These are phyloP conservation scores for Monilinia aucupariae DNA, from an alignment of 2,329 filamentous ascomycete species.

Conservation along the genomic window DNA sequence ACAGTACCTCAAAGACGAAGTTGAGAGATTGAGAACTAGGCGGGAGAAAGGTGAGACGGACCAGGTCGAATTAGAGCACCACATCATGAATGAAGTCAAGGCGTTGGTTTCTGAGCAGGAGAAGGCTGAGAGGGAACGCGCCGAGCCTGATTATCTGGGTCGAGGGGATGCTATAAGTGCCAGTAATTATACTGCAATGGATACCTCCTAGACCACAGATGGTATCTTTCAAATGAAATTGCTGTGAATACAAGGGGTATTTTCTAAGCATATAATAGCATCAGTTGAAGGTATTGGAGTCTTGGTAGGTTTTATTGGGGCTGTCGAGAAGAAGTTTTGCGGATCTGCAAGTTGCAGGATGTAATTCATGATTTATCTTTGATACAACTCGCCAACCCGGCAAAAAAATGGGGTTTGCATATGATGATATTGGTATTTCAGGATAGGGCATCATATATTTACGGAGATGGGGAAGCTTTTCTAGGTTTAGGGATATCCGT, in stretches of 20 bases:
- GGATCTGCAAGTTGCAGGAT: not conserved
- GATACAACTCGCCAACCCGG: not conserved
- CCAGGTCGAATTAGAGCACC: not conserved
- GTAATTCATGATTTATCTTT: not conserved
- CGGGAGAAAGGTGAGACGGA: not conserved
- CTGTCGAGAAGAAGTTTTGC: not conserved
- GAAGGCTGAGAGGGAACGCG: not conserved
- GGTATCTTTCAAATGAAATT: not conserved
- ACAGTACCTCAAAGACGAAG: not conserved
- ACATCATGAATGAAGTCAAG: not conserved
- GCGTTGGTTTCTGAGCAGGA: not conserved
- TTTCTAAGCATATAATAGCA: not conserved
- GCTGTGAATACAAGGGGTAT: not conserved
- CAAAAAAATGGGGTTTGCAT: not conserved
- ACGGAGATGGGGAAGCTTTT: not conserved
- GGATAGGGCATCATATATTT: not conserved
- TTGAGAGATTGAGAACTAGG: not conserved
- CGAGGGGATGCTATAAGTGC: not conserved
- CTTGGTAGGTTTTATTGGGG: not conserved
- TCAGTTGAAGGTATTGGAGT: not conserved
- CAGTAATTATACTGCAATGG: not conserved
- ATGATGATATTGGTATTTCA: not conserved
- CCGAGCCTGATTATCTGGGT: not conserved
- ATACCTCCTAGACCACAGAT: not conserved
- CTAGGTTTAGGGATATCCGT: not conserved